These are phyloP conservation scores for Colletotrichum sp. DNA, from an alignment of 2,329 filamentous ascomycete genomes.

Conservation along the genomic window DNA sequence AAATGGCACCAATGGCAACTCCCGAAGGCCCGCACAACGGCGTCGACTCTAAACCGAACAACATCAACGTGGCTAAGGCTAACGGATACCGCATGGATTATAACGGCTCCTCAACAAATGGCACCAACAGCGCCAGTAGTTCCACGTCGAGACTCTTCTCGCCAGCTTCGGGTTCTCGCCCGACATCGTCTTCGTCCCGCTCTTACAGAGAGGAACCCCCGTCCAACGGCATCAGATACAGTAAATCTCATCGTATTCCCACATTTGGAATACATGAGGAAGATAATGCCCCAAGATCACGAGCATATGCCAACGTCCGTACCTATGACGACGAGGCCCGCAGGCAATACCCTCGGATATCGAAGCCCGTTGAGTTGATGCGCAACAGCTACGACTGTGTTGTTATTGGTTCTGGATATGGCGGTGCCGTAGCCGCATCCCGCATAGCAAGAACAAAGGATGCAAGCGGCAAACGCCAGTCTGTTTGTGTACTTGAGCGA, in stretches of 20 bases:
- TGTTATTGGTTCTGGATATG: slow-evolving; percentile 73
- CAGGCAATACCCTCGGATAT: slow-evolving; percentile 55
- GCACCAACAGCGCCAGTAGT: not conserved
- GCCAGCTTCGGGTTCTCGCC: slow-evolving; percentile 12
- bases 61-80: slow-evolving; percentile 9
- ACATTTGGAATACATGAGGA: slow-evolving; percentile 33
- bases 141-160: slow-evolving; percentile 10
- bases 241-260: slow-evolving; percentile 29
- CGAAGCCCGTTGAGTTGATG: slow-evolving; percentile 61
- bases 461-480: slow-evolving; percentile 43
- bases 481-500: slow-evolving; percentile 68
- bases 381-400: slow-evolving; percentile 65
- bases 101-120: not conserved
- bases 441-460: slow-evolving; percentile 62
- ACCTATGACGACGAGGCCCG: slow-evolving; percentile 27
- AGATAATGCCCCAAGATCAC: slow-evolving; percentile 36
- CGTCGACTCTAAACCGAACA: not conserved
- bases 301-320: slow-evolving; percentile 29
- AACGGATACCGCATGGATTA: not conserved
- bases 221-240: slow-evolving; percentile 20
- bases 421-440: slow-evolving; percentile 68
- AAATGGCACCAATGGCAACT: slow-evolving; percentile 17
- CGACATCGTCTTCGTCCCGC: slow-evolving; percentile 6
- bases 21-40: not conserved
- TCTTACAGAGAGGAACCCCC: slow-evolving; percentile 19